Conservation (phyloP, 2,329 filamentous ascomycete species). For the Diatrype stigma region DNA sequence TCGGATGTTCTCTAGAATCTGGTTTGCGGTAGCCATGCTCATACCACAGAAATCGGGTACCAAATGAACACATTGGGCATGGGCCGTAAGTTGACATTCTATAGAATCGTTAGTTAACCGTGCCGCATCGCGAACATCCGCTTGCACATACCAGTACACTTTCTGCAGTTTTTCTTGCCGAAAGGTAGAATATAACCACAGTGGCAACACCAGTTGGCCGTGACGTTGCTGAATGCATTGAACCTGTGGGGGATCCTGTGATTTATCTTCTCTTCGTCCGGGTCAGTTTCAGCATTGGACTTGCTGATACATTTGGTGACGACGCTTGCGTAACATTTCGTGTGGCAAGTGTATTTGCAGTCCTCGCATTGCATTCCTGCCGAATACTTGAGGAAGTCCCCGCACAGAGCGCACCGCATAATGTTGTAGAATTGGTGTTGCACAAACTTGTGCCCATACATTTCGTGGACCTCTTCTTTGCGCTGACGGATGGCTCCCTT, state of each 20-base stretch:
- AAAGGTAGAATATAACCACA: constrained; percentile 95
- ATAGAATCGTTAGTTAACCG: constrained; percentile 24
- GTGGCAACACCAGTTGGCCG: constrained; percentile 98
- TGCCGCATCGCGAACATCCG: background rate
- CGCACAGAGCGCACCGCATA: constrained; percentile 97
- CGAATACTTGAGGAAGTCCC: constrained; percentile 97
- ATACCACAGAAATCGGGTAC: constrained; percentile 99
- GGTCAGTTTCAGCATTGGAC: constrained; percentile 96
- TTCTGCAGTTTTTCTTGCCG: constrained; percentile 90
- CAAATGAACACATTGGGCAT: constrained; percentile 86
- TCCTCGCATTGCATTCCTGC: constrained; percentile 99
- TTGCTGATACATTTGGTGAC: constrained; percentile 99
- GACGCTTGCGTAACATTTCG: constrained; percentile 93
- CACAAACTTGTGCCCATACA: constrained; percentile 98
- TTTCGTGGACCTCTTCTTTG: constrained; percentile 97
- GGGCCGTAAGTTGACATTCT: constrained; percentile 91
- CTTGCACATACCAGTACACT: constrained; percentile 68
- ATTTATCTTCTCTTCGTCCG: constrained; percentile 99
- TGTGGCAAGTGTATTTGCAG: constrained; percentile 99
- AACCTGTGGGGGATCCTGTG: constrained; percentile 98
- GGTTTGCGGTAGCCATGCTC: constrained; percentile 95
- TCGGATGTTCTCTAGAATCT: constrained; percentile 84
- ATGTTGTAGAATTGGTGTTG: constrained; percentile 99
- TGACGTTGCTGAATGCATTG: constrained; percentile 93
- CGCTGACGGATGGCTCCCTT: constrained; percentile 95